Base-by-base conservation (phyloP, 2,329 filamentous ascomycete genomes). In the Talaromyces marneffei region DNA sequence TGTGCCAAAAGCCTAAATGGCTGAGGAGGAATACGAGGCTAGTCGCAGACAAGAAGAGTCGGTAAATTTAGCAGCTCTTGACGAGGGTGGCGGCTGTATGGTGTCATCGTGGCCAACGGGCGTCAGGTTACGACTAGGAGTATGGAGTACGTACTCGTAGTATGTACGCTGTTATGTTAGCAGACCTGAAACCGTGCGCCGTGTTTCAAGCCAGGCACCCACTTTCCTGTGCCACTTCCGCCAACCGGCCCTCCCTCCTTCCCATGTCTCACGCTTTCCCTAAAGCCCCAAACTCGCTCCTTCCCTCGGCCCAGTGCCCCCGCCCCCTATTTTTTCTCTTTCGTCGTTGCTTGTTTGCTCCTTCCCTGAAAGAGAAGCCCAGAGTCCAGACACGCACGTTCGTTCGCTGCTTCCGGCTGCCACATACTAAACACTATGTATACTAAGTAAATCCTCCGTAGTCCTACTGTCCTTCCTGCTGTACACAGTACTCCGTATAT, bases 131-230 rank as follows among this genome's bases (percentile, higher is more conserved):
- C n/a, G n/a, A n/a, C n/a, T n/a, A n/a, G n/a, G n/a, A n/a, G n/a
- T n/a, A n/a, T n/a, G n/a, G n/a, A n/a, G n/a, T n/a, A n/a, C n/a
- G n/a, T n/a, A n/a, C n/a, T n/a, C n/a, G n/a, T n/a, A n/a, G n/a
- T n/a, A n/a, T n/a, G n/a, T n/a, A n/a, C n/a, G n/a, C n/a, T n/a
- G n/a, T n/a, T n/a, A n/a, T n/a, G n/a, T n/a, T n/a, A n/a, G n/a
- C n/a, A 35, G 58, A 46, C 52, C 58, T 60, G 58, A 60, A 60
- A 60, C 58, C 50, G 39, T 57, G 55, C 55, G 55, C 55, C 54
- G 50, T 60, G 58, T 60, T 60, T 60, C 58, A 60, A 54, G 35
- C 48, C 48, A 31, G 25, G 33, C 31, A 39, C 39, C 57, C 40
- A 37, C 52, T 55, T 39, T 55, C 33, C 33, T 14, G 20, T 55